Evolutionary conservation across 2,329 filamentous ascomycete genomes (phyloP).

Genomic region (Neofusicoccum sp.): DNA sequence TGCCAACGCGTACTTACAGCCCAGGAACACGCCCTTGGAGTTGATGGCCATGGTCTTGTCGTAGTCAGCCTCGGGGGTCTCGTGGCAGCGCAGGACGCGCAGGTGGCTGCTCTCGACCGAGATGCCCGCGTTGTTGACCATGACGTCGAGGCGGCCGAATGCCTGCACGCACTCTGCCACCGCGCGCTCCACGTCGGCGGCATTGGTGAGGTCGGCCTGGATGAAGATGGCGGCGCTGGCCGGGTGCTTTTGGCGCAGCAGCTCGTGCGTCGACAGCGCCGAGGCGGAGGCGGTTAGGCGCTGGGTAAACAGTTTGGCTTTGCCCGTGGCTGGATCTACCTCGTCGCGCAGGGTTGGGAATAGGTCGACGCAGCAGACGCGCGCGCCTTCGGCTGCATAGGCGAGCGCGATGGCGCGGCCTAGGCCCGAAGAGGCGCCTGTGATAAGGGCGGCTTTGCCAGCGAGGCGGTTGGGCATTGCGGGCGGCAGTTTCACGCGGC

Average conservation of each 20-base stretch:
- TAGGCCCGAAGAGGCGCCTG: conserved; percentile 30
- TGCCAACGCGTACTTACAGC: conserved; percentile 37
- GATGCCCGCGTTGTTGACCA: conserved; percentile 40
- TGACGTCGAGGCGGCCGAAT: conserved; percentile 35
- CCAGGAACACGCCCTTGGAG: conserved; percentile 38
- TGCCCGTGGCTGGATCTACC: conserved; percentile 29
- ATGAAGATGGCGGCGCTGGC: conserved; percentile 28
- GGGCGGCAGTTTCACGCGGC: neutral
- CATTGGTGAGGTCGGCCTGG: conserved; percentile 31
- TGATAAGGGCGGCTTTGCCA: conserved; percentile 29
- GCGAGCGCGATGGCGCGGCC: conserved; percentile 26
- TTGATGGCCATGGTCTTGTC: conserved; percentile 40
- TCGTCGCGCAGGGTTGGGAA: conserved; percentile 29
- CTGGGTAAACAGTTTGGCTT: conserved; percentile 31
- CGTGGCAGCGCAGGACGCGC: conserved; percentile 27
- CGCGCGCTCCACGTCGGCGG: conserved; percentile 26
- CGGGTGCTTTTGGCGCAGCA: conserved; percentile 21
- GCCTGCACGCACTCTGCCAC: conserved; percentile 28
- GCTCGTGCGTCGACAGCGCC: conserved; percentile 24
- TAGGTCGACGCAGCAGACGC: conserved; percentile 30
- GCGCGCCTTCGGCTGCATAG: conserved; percentile 24
- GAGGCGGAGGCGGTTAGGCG: conserved; percentile 20
- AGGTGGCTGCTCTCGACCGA: conserved; percentile 29
- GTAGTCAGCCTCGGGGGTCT: conserved; percentile 33
- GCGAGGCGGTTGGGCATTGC: conserved; percentile 12